Evolutionary conservation across 495 filamentous ascomycete species (phyloP).

Genomic region (Aspergillus bridgeri): DNA sequence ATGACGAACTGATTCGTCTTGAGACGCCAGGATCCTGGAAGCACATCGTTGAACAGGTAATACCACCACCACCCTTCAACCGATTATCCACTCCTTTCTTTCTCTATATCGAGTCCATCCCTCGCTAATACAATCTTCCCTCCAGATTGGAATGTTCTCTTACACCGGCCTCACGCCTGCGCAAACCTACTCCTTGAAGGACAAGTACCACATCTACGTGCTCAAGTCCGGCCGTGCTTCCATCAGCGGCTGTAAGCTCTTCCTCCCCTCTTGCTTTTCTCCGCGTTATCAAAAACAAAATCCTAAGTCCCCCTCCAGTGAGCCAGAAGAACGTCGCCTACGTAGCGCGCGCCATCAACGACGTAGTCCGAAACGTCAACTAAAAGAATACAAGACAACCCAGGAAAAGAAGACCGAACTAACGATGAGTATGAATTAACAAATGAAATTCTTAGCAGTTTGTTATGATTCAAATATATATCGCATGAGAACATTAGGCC

Average conservation of each 20-base stretch:
- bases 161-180: constrained; percentile 46
- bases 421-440: too few species aligned
- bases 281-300: constrained; percentile 6
- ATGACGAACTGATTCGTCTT: constrained; percentile 39
- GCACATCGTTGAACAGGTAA: constrained; percentile 47
- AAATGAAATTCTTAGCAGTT: too few species aligned
- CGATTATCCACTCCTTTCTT: background rate
- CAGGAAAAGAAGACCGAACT: constrained; percentile 7
- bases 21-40: constrained; percentile 50
- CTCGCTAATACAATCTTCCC: constrained; percentile 10
- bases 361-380: constrained; percentile 42
- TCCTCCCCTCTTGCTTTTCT: background rate
- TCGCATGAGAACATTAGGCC: too few species aligned
- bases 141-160: constrained; percentile 53
- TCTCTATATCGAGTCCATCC: too few species aligned
- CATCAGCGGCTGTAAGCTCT: constrained; percentile 44
- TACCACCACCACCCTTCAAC: background rate
- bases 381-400: constrained; percentile 14
- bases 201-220: constrained; percentile 49
- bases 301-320: constrained; percentile 36
- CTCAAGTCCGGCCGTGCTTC: constrained; percentile 47
- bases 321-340: constrained; percentile 48
- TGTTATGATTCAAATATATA: too few species aligned
- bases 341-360: constrained; percentile 46
- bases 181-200: constrained; percentile 44